Percentiles rank a stretch among this genome's conserved stretches.
These are phyloP conservation scores for Sporobolus alterniflorus DNA, from an alignment of 202 grass and related monocot species.

Conservation along the genomic window DNA sequence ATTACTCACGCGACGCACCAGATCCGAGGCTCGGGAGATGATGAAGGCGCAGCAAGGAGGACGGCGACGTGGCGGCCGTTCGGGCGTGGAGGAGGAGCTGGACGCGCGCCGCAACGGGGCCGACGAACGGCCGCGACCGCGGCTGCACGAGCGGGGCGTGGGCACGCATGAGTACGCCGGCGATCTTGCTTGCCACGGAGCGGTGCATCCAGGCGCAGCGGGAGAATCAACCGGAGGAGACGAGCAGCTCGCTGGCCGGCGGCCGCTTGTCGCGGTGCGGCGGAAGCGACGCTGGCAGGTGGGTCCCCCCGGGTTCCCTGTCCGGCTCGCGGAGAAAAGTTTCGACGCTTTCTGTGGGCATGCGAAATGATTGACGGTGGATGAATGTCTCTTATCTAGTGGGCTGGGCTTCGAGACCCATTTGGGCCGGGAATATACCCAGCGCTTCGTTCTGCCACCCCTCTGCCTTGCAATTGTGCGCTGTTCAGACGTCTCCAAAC, in stretches of 20 bases:
- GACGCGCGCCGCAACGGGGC: not conserved
- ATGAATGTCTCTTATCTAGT: not conserved
- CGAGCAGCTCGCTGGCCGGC: not conserved
- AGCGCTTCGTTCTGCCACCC: not conserved
- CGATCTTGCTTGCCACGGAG: slow-evolving; percentile 26
- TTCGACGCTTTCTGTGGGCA: not conserved
- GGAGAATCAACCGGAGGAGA: slow-evolving; percentile 3
- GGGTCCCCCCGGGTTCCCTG: not conserved
- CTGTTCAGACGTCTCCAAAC: too few species aligned
- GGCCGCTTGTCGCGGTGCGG: slow-evolving; percentile 1
- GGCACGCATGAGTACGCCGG: slow-evolving; percentile 34
- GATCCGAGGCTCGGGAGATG: slow-evolving; percentile 10
- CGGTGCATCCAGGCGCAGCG: slow-evolving; percentile 24
- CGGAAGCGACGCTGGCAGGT: slow-evolving; percentile 10
- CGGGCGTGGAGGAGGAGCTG: slow-evolving; percentile 5
- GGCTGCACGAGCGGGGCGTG: slow-evolving; percentile 39
- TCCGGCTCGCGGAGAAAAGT: not conserved
- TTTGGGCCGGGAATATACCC: not conserved
- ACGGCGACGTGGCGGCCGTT: not conserved
- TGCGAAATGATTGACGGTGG: not conserved
- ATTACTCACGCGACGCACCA: not conserved
- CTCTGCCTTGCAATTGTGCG: not conserved
- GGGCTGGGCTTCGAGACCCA: not conserved
- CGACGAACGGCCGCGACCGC: not conserved
- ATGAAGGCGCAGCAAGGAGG: slow-evolving; percentile 1